Evolutionary conservation across 805 yeast species (phyloP).

Genomic region (Kluyveromyces dobzhanskii): DNA sequence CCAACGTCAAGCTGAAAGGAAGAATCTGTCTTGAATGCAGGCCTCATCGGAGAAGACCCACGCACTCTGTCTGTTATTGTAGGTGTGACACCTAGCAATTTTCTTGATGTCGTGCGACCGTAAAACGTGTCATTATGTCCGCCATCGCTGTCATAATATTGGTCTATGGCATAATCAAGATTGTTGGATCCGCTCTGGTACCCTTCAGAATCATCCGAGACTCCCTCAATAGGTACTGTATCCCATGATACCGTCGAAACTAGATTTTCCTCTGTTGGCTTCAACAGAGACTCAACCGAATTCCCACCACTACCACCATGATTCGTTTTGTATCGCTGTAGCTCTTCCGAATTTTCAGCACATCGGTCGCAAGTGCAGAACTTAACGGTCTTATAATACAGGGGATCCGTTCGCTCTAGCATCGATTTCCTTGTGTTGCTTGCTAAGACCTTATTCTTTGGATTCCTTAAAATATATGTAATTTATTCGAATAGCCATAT

Average conservation of each 20-base stretch:
- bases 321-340: neutral
- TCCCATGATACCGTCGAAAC: constrained; percentile 27
- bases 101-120: neutral
- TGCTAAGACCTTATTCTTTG: too few species aligned
- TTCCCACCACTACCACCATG: neutral
- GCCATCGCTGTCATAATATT: constrained; percentile 27
- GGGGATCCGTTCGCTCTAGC: neutral
- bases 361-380: neutral
- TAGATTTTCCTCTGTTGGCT: neutral
- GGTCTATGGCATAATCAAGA: constrained; percentile 26
- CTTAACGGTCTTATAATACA: neutral
- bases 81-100: neutral
- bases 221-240: constrained; percentile 26
- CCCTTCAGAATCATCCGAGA: constrained; percentile 13
- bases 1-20: constrained; percentile 1
- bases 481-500: too few species aligned
- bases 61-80: constrained; percentile 1
- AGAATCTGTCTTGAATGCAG: neutral
- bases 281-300: neutral
- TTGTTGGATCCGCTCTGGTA: constrained; percentile 24
- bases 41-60: constrained; percentile 9
- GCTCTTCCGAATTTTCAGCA: neutral
- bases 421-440: neutral
- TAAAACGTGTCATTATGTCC: constrained; percentile 9
- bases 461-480: neutral